Conservation (phyloP, 805 yeast genomes). For the Yamadazyma sp. region DNA sequence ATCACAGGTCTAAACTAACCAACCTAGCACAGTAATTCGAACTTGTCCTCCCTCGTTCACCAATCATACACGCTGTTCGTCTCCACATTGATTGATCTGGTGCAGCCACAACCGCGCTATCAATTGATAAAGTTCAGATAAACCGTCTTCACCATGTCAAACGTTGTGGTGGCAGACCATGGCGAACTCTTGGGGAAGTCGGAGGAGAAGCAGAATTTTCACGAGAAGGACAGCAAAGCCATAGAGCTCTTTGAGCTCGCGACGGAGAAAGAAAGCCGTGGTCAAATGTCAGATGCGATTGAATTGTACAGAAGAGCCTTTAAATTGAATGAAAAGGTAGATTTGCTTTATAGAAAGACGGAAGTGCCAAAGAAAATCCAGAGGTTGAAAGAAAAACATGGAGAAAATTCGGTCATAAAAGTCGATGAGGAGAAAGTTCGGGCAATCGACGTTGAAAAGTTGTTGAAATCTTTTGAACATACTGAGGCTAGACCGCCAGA, state of each 20-base stretch:
- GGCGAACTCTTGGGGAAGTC: neutral
- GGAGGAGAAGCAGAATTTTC: neutral
- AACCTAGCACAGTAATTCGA: no score
- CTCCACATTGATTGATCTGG: no score
- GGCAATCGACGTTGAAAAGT: constrained; percentile 40
- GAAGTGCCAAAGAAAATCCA: constrained; percentile 44
- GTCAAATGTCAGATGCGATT: constrained; percentile 82
- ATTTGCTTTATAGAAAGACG: constrained; percentile 60
- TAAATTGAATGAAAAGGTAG: constrained; percentile 59
- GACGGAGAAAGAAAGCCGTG: constrained; percentile 66
- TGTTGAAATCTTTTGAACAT: constrained; percentile 37
- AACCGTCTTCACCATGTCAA: constrained; percentile 1
- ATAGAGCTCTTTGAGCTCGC: constrained; percentile 68
- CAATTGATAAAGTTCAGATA: no score
- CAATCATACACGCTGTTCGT: no score
- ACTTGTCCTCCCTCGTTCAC: no score
- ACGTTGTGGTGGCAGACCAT: constrained; percentile 1
- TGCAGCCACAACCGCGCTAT: neutral
- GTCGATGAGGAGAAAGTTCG: constrained; percentile 39
- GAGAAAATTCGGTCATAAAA: constrained; percentile 28
- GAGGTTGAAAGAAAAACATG: constrained; percentile 23
- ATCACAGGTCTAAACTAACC: no score
- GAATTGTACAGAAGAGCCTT: constrained; percentile 70
- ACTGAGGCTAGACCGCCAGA: constrained; percentile 31
- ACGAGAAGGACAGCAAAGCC: constrained; percentile 41